Evolutionary conservation across 2,329 filamentous ascomycete genomes (phyloP), one percentile per base, ranked within the genome.

Genomic region (Aspergillus jensenii): DNA sequence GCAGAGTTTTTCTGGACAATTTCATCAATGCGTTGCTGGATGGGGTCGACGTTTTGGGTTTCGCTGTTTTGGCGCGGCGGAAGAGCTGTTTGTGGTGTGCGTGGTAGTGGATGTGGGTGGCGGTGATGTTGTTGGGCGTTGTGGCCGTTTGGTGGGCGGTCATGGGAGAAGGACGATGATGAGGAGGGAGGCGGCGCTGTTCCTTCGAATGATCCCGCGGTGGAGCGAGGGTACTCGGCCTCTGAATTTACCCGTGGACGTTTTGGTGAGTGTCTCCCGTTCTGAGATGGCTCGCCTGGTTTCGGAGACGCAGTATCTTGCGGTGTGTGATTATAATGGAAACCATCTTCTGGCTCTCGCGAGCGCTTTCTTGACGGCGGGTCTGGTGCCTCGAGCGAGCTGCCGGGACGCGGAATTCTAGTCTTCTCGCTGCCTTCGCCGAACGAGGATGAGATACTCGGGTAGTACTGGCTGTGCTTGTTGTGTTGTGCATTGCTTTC

Each of bases 401-500:
- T 68, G 57, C 70, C 67, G 40, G 69, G 62, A 47, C 68, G 72
- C 15, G 62, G 68, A 11, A 70, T 71, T 51, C 71, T 71, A 40
- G 75, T 76, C 60, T 70, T 71, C 55, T 78, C 75, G 56, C 71
- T 67, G 50, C 67, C 70, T 44, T 71, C 70, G 55, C 76, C 72
- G 25, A 66, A 66, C 50, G 67, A 63, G 25, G 68, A 63, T 52
- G 68, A 70, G 58, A 66, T 74, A 59, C 68, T 74, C 40, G 74
- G 74, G 62, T 79, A 80, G 57, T 74, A 72, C 54, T 78, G 76
- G 59, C 73, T 76, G 44, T 78, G 73, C 47, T 72, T 74, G 58
- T 78, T 74, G 58, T 78, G 76, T 46, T 78, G 65, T 12, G 76
- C 71, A 55, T 75, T 75, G 56, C 68, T 74, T 60, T 81, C 78